Percentiles rank a stretch among this genome's conserved stretches.
These are phyloP conservation scores for Hyphodiscus sp. DNA, from an alignment of 2,329 filamentous ascomycete genomes.

Conservation along the genomic window DNA sequence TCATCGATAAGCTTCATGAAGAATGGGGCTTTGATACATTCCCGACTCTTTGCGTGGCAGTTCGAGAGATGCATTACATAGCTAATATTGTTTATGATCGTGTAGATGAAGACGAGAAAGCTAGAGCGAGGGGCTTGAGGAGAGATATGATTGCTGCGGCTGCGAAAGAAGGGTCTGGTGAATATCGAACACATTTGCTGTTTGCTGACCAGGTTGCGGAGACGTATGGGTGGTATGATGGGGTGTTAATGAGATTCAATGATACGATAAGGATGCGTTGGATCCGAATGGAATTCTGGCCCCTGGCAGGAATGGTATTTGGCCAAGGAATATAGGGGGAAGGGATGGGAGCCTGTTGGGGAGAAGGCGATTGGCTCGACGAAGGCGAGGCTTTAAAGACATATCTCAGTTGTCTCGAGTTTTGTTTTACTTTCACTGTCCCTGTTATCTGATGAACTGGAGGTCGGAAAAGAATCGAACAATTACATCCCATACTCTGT, in stretches of 20 bases:
- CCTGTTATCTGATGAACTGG: not conserved
- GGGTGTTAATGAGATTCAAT: slow-evolving; percentile 37
- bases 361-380: not conserved
- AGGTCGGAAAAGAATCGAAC: not conserved
- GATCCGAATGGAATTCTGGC: slow-evolving; percentile 43
- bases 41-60: slow-evolving; percentile 42
- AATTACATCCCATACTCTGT: not conserved
- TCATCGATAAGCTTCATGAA: slow-evolving; percentile 33
- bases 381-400: not conserved
- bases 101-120: slow-evolving; percentile 33
- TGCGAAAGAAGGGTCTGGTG: slow-evolving; percentile 36
- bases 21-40: slow-evolving; percentile 45
- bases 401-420: not conserved
- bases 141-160: slow-evolving; percentile 33
- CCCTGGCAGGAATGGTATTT: slow-evolving; percentile 38
- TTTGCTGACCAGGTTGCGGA: slow-evolving; percentile 39
- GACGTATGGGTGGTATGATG: slow-evolving; percentile 37
- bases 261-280: slow-evolving; percentile 38
- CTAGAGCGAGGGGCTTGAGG: slow-evolving; percentile 34
- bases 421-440: not conserved
- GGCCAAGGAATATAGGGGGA: slow-evolving; percentile 9
- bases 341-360: not conserved
- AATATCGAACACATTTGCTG: slow-evolving; percentile 41
- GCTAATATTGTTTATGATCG: slow-evolving; percentile 47
- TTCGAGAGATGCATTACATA: slow-evolving; percentile 49